Evolutionary conservation across 2,329 filamentous ascomycete genomes (phyloP).

Genomic region (Epichloe typhina): DNA sequence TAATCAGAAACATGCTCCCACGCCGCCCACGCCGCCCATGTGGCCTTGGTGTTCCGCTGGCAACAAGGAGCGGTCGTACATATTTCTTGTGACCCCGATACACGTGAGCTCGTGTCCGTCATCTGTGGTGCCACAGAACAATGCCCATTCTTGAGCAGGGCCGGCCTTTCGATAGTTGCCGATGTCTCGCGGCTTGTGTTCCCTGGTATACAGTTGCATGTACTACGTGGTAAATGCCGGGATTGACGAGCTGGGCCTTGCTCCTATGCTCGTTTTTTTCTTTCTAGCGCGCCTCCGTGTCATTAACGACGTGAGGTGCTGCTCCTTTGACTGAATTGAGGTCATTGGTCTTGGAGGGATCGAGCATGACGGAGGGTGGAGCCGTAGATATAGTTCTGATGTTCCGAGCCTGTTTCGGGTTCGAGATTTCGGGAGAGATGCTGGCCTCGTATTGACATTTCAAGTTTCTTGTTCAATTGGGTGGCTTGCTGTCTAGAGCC

Average conservation of each 20-base stretch:
- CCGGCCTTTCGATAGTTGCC: background rate
- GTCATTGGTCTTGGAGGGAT: background rate
- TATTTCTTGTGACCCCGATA: background rate
- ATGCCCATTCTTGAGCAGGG: background rate
- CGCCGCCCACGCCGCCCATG: background rate
- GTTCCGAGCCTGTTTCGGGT: background rate
- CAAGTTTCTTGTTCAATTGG: background rate
- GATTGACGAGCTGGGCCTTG: background rate
- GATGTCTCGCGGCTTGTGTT: background rate
- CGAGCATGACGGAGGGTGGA: background rate
- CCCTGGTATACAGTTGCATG: background rate
- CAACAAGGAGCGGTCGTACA: background rate
- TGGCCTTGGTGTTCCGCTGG: background rate
- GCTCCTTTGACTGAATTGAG: background rate
- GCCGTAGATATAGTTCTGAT: background rate
- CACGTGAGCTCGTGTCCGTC: conserved; percentile 1
- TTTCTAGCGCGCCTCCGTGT: background rate
- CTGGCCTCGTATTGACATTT: background rate
- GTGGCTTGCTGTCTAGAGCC: background rate
- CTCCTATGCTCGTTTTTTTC: background rate
- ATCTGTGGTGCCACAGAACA: background rate
- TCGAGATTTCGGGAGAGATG: background rate
- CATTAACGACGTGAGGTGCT: background rate
- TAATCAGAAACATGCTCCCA: background rate
- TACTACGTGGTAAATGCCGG: background rate